Conservation (phyloP, 148 eudicot genomes). For the Rhododendron molle region DNA sequence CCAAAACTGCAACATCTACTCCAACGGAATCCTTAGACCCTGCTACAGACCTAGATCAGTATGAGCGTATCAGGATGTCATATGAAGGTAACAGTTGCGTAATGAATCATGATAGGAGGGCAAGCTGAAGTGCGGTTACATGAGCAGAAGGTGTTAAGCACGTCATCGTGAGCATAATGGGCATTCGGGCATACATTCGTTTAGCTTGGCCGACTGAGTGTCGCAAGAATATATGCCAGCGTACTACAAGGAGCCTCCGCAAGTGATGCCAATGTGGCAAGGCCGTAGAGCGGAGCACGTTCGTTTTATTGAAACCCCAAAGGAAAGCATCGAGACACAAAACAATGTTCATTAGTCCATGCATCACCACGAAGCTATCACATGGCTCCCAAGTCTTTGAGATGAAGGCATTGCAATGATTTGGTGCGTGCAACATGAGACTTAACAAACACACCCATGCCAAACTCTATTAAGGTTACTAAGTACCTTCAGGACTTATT, state of each 20-base stretch:
- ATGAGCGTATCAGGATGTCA: not conserved
- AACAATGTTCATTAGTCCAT: not conserved
- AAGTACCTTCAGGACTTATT: not conserved
- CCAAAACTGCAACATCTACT: not conserved
- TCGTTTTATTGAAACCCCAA: not conserved
- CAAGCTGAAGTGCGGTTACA: not conserved
- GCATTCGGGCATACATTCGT: not conserved
- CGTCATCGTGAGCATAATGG: not conserved
- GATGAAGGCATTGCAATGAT: not conserved
- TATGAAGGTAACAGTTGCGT: not conserved
- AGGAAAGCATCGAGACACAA: not conserved
- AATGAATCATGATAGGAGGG: not conserved
- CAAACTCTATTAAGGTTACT: not conserved
- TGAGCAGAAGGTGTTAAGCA: not conserved
- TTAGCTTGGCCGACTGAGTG: not conserved
- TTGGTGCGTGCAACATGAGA: not conserved
- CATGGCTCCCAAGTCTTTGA: not conserved
- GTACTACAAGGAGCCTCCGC: not conserved
- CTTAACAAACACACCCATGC: not conserved
- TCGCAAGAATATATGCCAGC: not conserved
- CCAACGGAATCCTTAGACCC: not conserved
- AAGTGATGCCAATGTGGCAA: not conserved
- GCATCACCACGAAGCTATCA: not conserved
- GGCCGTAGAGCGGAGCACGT: not conserved
- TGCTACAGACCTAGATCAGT: not conserved